Percentiles rank a stretch among this genome's conserved stretches.
Conservation (phyloP, 2,329 filamentous ascomycete genomes). For the Ophiocordyceps camponoti-leonardi region DNA sequence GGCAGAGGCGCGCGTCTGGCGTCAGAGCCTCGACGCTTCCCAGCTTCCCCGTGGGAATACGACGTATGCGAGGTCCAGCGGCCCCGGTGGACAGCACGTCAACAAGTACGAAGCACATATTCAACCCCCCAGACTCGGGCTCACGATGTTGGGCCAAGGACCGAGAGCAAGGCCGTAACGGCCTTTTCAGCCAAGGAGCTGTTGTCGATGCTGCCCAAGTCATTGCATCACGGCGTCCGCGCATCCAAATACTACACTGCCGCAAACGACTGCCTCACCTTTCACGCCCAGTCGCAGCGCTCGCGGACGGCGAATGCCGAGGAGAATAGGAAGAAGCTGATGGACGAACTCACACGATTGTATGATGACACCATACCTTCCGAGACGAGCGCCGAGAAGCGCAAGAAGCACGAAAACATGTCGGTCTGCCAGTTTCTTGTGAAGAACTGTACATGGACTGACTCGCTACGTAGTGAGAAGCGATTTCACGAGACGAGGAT, state of each 20-base stretch:
- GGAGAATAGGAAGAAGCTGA: slow-evolving; percentile 32
- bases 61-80: slow-evolving; percentile 39
- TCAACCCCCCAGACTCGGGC: slow-evolving; percentile 6
- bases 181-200: slow-evolving; percentile 32
- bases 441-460: background rate
- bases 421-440: slow-evolving; percentile 11
- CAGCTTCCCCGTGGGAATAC: slow-evolving; percentile 33
- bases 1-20: slow-evolving; percentile 34
- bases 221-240: slow-evolving; percentile 29
- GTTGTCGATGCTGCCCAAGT: slow-evolving; percentile 23
- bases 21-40: slow-evolving; percentile 21
- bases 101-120: slow-evolving; percentile 32
- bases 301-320: slow-evolving; percentile 33
- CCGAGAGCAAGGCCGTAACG: slow-evolving; percentile 41
- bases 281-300: slow-evolving; percentile 37
- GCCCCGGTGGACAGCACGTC: slow-evolving; percentile 43
- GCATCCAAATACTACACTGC: slow-evolving; percentile 35
- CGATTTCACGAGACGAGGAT: slow-evolving; percentile 26
- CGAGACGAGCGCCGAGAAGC: slow-evolving; percentile 26
- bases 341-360: slow-evolving; percentile 28
- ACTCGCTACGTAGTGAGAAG: slow-evolving; percentile 19
- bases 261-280: slow-evolving; percentile 31
- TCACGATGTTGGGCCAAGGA: slow-evolving; percentile 24
- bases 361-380: slow-evolving; percentile 28
- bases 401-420: slow-evolving; percentile 30